These are phyloP conservation scores for Diatrype stigma DNA, from an alignment of 2,329 filamentous ascomycete species.

Conservation along the genomic window DNA sequence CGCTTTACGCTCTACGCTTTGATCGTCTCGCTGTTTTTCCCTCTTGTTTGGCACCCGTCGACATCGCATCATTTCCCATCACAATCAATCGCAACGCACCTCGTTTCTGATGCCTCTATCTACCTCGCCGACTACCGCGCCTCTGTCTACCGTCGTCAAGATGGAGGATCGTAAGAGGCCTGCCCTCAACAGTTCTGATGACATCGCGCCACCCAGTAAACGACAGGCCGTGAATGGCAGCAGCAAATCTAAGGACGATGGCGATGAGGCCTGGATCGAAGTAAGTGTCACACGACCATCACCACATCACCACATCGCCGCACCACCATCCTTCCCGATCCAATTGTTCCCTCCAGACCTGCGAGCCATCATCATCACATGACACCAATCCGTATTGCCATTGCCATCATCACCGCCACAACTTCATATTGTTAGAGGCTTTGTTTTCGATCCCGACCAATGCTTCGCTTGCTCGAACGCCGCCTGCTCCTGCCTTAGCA, in stretches of 20 bases:
- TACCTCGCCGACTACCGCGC: slow-evolving; percentile 64
- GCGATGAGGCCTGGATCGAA: slow-evolving; percentile 60
- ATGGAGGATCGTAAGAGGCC: slow-evolving; percentile 99
- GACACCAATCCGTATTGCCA: neutral
- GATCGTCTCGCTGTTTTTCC: neutral
- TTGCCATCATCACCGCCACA: neutral
- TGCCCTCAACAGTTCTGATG: slow-evolving; percentile 73
- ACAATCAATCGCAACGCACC: slow-evolving; percentile 39
- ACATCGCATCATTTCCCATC: slow-evolving; percentile 5
- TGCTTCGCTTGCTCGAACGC: neutral
- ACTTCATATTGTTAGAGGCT: neutral
- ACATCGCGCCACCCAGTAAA: slow-evolving; percentile 85
- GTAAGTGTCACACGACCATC: slow-evolving; percentile 45
- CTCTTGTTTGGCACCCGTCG: slow-evolving; percentile 20
- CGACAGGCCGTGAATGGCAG: slow-evolving; percentile 84
- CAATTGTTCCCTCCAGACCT: neutral
- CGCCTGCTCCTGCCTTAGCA: slow-evolving; percentile 3
- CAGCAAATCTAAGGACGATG: slow-evolving; percentile 52
- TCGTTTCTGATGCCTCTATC: slow-evolving; percentile 82
- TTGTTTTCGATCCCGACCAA: neutral
- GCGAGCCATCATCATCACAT: neutral
- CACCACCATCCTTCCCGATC: slow-evolving; percentile 2
- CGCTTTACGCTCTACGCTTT: neutral
- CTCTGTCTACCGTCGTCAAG: slow-evolving; percentile 80
- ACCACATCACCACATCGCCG: neutral